These are phyloP conservation scores for Amaranthus hypochondriacus DNA, from an alignment of 148 eudicot species.

Conservation along the genomic window DNA sequence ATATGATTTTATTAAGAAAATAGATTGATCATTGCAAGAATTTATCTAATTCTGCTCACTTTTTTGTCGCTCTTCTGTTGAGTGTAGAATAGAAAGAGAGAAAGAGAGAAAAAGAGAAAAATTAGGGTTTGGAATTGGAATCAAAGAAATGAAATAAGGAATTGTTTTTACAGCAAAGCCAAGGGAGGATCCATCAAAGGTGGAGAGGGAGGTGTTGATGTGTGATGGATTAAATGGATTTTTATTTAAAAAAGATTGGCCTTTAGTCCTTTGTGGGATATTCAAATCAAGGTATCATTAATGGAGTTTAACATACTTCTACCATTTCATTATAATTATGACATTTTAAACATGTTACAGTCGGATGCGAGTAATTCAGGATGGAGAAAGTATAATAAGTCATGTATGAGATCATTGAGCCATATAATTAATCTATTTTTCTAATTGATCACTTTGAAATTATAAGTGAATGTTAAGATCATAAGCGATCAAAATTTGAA, in stretches of 20 bases:
- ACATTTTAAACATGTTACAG: too few species aligned
- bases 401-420: too few species aligned
- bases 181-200: slow-evolving; percentile 24
- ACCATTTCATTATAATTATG: too few species aligned
- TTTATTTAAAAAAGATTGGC: background rate
- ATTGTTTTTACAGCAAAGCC: slow-evolving; percentile 19
- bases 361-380: too few species aligned
- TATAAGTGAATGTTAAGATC: too few species aligned
- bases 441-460: too few species aligned
- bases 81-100: background rate
- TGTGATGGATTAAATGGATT: background rate
- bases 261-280: slow-evolving; percentile 9
- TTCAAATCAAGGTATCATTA: background rate
- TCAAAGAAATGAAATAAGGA: background rate
- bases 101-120: background rate
- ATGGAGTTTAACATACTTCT: too few species aligned
- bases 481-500: too few species aligned
- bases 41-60: background rate
- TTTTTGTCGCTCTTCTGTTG: background rate
- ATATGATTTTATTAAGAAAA: background rate
- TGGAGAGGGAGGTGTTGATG: background rate
- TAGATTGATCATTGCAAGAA: background rate
- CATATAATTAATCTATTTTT: too few species aligned
- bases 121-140: slow-evolving; percentile 22
- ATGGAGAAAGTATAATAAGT: too few species aligned